phyloP scores from a whole-genome alignment of 2,329 filamentous ascomycete genomes.

The Sporothrix euskadiensis region DNA sequence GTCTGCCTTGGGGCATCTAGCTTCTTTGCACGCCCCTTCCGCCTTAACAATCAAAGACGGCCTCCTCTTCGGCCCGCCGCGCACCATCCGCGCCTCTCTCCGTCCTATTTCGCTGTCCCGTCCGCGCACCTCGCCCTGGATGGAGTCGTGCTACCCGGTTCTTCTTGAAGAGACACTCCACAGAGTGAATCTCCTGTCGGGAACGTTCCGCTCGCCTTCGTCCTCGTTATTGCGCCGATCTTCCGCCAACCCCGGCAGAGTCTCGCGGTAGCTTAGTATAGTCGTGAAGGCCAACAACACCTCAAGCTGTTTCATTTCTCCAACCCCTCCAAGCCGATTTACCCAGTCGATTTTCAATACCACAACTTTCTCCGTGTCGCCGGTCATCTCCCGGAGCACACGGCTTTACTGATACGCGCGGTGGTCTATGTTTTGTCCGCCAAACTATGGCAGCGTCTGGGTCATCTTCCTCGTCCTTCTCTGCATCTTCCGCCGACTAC shows the following conservation, averaged over 20 bases:
- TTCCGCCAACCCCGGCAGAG: background rate
- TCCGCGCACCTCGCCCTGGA: slow-evolving; percentile 14
- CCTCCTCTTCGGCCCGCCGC: background rate
- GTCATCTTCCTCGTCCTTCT: slow-evolving; percentile 53
- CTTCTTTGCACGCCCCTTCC: background rate
- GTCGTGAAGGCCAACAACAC: background rate
- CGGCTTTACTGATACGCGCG: background rate
- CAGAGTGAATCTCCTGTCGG: slow-evolving; percentile 1
- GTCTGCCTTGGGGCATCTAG: background rate
- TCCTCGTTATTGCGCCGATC: slow-evolving; percentile 5
- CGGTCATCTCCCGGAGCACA: background rate
- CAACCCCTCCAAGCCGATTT: too few relatives aligned
- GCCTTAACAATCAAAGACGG: background rate
- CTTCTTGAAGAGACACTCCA: background rate
- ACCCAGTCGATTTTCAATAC: background rate
- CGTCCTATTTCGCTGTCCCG: background rate
- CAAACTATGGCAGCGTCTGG: slow-evolving; percentile 37
- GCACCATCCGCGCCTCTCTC: background rate
- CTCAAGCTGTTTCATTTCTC: background rate
- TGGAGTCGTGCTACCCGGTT: slow-evolving; percentile 17
- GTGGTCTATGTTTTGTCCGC: slow-evolving; percentile 13
- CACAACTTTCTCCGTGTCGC: background rate
- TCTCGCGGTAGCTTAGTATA: background rate
- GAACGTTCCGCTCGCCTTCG: background rate
- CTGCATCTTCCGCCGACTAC: slow-evolving; percentile 48